Evolutionary conservation across 106 monocot genomes (phyloP).

Genomic region (Dendrobium chrysotoxum): DNA sequence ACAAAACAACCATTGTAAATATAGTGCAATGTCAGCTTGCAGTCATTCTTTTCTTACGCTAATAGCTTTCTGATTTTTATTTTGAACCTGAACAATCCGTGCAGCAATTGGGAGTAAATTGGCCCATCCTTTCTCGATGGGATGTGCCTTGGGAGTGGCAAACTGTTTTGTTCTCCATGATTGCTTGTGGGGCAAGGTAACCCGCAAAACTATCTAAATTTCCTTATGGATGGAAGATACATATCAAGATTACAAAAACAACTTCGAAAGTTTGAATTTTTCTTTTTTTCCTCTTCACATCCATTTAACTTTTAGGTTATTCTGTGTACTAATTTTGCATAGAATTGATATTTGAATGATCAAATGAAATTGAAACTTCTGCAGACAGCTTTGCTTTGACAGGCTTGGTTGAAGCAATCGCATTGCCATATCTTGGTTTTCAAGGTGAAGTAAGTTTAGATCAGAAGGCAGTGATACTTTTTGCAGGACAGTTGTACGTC

Average conservation of each 20-base stretch:
- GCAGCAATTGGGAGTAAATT: constrained; percentile 32
- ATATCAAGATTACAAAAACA: background rate
- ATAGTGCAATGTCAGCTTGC: background rate
- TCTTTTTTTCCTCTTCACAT: background rate
- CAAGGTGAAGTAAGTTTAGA: constrained; percentile 64
- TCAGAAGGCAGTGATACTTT: constrained; percentile 74
- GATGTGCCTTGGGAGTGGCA: constrained; percentile 90
- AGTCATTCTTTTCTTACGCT: background rate
- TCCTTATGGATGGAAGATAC: background rate
- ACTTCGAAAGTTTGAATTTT: background rate
- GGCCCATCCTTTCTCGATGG: constrained; percentile 75
- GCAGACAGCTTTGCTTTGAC: constrained; percentile 86
- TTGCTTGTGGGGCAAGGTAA: constrained; percentile 75
- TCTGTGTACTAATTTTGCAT: background rate
- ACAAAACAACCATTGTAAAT: background rate
- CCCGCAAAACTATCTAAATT: background rate
- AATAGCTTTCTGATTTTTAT: background rate
- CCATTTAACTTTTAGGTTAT: background rate
- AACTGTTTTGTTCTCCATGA: constrained; percentile 66
- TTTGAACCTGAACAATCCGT: background rate
- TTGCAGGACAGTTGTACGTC: constrained; percentile 72
- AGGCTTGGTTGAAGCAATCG: constrained; percentile 58
- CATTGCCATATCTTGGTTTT: constrained; percentile 69
- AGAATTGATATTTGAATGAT: background rate
- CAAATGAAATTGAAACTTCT: constrained; percentile 40